These are phyloP conservation scores for Jacaranda copaia DNA, from an alignment of 257 asterid genomes.

Conservation along the genomic window DNA sequence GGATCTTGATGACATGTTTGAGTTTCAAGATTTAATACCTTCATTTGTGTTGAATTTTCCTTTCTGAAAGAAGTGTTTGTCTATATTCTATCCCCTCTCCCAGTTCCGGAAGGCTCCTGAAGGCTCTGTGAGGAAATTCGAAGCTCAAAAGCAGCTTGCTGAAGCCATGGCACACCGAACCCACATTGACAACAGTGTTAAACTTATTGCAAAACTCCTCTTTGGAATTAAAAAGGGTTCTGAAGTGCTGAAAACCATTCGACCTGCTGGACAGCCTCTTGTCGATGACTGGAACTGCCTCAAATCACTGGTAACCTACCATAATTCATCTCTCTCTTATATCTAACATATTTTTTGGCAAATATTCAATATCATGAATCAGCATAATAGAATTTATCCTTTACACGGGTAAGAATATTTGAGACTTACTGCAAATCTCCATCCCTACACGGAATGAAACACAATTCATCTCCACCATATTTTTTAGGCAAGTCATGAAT, in stretches of 20 bases:
- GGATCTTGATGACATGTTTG: neutral
- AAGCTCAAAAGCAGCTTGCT: constrained; percentile 80
- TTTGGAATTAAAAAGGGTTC: constrained; percentile 80
- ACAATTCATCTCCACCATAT: neutral
- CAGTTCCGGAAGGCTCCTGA: constrained; percentile 79
- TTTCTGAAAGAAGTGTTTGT: neutral
- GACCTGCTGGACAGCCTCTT: constrained; percentile 82
- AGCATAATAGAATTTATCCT: neutral
- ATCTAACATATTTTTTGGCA: neutral
- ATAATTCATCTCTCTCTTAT: neutral
- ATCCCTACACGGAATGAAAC: constrained; percentile 92
- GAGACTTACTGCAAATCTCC: constrained; percentile 83
- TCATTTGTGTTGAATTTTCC: neutral
- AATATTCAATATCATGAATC: neutral
- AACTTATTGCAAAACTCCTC: constrained; percentile 78
- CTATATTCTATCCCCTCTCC: constrained; percentile 29
- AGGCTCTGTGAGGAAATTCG: constrained; percentile 74
- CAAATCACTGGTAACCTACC: constrained; percentile 64
- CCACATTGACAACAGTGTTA: constrained; percentile 77
- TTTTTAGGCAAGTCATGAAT: too few relatives aligned
- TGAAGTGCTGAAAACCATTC: constrained; percentile 58
- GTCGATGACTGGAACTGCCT: constrained; percentile 95
- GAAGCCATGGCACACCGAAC: constrained; percentile 87
- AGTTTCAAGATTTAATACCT: constrained; percentile 3
- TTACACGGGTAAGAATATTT: constrained; percentile 66